Percentiles rank a stretch among this genome's conserved stretches.
Conservation (phyloP, 2,329 filamentous ascomycete genomes). For the Diplocarpon mali region DNA sequence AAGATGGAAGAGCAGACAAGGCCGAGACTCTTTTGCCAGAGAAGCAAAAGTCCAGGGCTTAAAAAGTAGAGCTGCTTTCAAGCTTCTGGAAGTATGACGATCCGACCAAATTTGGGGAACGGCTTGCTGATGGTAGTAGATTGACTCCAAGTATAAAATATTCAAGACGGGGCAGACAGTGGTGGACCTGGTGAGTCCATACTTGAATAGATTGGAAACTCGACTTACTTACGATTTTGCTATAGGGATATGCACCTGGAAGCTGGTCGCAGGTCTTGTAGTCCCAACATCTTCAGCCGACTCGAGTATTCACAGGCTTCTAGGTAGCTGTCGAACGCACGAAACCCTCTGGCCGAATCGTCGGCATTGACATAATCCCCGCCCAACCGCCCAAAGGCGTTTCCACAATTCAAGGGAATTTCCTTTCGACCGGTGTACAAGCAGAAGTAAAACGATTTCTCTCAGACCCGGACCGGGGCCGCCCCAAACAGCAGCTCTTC, state of each 20-base stretch:
- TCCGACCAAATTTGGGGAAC: constrained; percentile 2
- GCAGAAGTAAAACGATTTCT: constrained; percentile 69
- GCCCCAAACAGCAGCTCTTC: constrained; percentile 30
- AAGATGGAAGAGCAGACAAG: constrained; percentile 74
- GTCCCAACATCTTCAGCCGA: neutral
- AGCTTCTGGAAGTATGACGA: constrained; percentile 63
- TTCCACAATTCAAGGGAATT: constrained; percentile 92
- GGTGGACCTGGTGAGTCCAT: constrained; percentile 62
- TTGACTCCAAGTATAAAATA: constrained; percentile 70
- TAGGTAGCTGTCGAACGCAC: constrained; percentile 76
- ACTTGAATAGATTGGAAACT: neutral
- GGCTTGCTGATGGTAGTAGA: constrained; percentile 35
- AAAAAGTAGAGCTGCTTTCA: constrained; percentile 88
- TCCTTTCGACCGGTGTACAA: constrained; percentile 66
- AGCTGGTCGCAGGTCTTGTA: constrained; percentile 54
- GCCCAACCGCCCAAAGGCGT: constrained; percentile 83
- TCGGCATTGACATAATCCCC: constrained; percentile 91
- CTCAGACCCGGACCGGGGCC: constrained; percentile 47
- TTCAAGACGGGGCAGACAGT: constrained; percentile 77
- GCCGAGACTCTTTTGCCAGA: constrained; percentile 57
- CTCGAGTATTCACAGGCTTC: constrained; percentile 3
- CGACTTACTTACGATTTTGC: constrained; percentile 2
- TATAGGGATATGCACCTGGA: constrained; percentile 64
- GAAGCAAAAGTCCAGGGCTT: constrained; percentile 69
- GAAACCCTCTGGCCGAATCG: constrained; percentile 62